Conservation (phyloP, 768 basidiomycete species). For the Tricholomella constricta region DNA sequence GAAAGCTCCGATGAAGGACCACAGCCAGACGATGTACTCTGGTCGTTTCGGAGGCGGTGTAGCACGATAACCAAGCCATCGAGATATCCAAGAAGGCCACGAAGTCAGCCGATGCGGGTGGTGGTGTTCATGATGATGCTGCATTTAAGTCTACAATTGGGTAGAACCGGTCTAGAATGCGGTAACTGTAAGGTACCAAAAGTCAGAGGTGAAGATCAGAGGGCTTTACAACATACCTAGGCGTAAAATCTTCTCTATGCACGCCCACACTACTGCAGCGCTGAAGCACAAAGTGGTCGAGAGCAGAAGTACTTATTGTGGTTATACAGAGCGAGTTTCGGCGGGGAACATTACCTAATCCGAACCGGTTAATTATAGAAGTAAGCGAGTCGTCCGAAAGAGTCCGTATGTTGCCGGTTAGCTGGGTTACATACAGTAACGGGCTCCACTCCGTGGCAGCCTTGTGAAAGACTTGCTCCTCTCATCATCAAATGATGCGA, state of each 20-base stretch:
- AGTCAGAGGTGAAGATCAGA: background rate
- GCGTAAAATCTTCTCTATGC: background rate
- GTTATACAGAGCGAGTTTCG: too few relatives aligned
- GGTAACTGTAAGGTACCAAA: background rate
- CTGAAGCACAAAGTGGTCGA: background rate
- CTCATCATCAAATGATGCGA: constrained; percentile 3
- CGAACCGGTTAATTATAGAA: background rate
- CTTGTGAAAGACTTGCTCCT: background rate
- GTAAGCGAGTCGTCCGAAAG: background rate
- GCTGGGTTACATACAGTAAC: too few relatives aligned
- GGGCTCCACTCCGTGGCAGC: too few relatives aligned
- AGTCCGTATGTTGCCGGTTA: background rate
- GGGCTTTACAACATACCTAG: background rate
- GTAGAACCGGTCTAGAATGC: background rate
- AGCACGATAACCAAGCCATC: constrained; percentile 48
- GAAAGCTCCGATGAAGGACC: constrained; percentile 57
- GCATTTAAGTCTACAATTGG: too few relatives aligned
- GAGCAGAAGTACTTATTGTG: too few relatives aligned
- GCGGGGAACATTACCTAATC: background rate
- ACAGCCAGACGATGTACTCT: constrained; percentile 44
- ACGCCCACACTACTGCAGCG: background rate
- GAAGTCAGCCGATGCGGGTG: constrained; percentile 29
- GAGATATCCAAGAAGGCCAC: constrained; percentile 38
- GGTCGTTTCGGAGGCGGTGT: constrained; percentile 31
- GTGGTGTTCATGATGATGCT: too few relatives aligned